Base-by-base conservation (phyloP, 768 basidiomycete genomes). In the Guyanaporus albipodus region DNA sequence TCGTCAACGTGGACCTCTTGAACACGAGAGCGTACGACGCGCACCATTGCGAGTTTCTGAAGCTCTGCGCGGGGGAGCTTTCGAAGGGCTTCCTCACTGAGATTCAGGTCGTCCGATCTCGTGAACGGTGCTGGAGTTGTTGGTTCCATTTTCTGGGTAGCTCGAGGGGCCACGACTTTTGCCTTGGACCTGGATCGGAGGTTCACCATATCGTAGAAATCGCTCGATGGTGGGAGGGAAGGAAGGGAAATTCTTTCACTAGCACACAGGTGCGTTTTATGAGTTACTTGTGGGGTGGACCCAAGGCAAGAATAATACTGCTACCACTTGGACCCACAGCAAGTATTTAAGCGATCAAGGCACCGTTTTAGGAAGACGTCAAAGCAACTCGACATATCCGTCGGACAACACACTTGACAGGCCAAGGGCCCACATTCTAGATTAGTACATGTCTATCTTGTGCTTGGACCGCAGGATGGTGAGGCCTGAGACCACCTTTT, bases 1-100 rank as follows among this genome's bases (percentile, higher is more conserved):
- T 28, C 27, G n/a, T 61, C 19, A 49, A 29, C 28, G 19, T 14
- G 8, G 14, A 4, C 2, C 6, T 10, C 32, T 8, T 17, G 22
- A n/a, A 3, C 9, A 21, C 36, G 7, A 38, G 14, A 36, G 17
- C 9, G 9, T 14, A 10, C 32, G 21, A 33, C 19, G 15, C 47
- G 9, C 44, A 60, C 65, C 60, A 40, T 60, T 4, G 62, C 58
- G 1, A 62, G 35, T 28, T 64, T 62, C 44, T 64, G 63, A 19
- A 64, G 54, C 26, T 52, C 34, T 1, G 46, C 44, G 6, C 66
- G 61, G 40, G 65, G 23, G 12, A 64, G 50, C 24, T 54, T 55
- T 39, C 50, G 57, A 24, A 64, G 64, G 22, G 48, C 19, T 31
- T 2, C 46, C 37, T 60, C 55, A 24, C 38, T 52, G 33, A 57